Base-by-base conservation (phyloP, 495 filamentous ascomycete species). In the Tuber indicum region DNA sequence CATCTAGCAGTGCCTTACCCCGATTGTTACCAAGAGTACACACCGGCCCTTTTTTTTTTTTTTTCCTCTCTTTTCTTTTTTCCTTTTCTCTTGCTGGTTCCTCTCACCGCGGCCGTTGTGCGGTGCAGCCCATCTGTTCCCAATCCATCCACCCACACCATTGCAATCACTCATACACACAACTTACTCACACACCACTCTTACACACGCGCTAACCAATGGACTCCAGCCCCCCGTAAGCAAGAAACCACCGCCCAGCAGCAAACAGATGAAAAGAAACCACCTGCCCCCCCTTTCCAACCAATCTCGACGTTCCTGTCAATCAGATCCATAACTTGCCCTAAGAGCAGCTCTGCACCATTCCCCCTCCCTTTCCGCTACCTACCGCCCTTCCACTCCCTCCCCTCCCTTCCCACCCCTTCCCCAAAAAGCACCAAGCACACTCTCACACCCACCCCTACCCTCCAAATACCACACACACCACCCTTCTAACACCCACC, bases 41-140 rank as follows among this genome's bases (percentile, higher is more conserved):
- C n/a, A n/a, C n/a, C n/a, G n/a, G n/a, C n/a, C n/a, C n/a, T n/a
- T n/a, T n/a, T n/a, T n/a, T n/a, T n/a, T n/a, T n/a, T n/a, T n/a
- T n/a, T n/a, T n/a, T n/a, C n/a, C n/a, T 58, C 39, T 74, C 43
- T 66, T 77, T 78, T 75, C 72, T 75, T 75, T 46, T 62, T 58
- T 47, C 70, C 66, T 44, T 74, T 75, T 73, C 41, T 71, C 76
- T 44, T 16, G 42, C 42, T 72, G 49, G 41, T 76, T 32, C 62
- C 42, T 75, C 71, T 78, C 45, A 52, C 77, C 58, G 36, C 74
- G 66, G 58, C 78, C 78, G 77, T 41, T 71, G 79, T 79, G 78
- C 74, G 78, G 17, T 76, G 74, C 71, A 66, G 74, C 74, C 45
- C 45, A 70, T 70, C 45, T 45, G 52, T 52, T 76, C 72, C 71